phyloP scores from a whole-genome alignment of 805 yeast species.

The Cyberlindnera mississippiensis region DNA sequence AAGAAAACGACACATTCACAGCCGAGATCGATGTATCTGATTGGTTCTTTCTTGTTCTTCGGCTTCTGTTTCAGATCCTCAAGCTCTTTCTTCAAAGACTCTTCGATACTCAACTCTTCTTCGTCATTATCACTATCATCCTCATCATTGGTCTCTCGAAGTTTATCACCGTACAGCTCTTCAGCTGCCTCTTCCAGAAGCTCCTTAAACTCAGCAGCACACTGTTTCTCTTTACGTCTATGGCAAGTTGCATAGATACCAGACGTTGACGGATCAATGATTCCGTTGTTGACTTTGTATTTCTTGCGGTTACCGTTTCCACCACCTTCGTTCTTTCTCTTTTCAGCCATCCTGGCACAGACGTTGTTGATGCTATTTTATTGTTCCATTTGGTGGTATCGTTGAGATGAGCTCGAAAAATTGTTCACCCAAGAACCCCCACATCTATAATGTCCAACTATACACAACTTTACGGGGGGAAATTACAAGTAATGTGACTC shows the following conservation, averaged over 20 bases:
- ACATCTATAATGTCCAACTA: too few species aligned
- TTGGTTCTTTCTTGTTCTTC: slow-evolving; percentile 41
- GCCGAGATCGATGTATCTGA: slow-evolving; percentile 59
- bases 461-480: too few species aligned
- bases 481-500: too few species aligned
- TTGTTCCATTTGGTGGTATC: neutral
- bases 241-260: slow-evolving; percentile 91
- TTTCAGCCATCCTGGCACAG: neutral
- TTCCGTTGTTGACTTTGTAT: slow-evolving; percentile 44
- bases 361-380: neutral
- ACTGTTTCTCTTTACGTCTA: slow-evolving; percentile 72
- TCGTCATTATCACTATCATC: slow-evolving; percentile 29
- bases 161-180: slow-evolving; percentile 40
- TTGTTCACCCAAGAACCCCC: neutral
- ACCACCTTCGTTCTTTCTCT: slow-evolving; percentile 13
- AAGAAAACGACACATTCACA: slow-evolving; percentile 85
- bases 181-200: slow-evolving; percentile 53
- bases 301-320: slow-evolving; percentile 19
- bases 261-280: slow-evolving; percentile 77
- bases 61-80: slow-evolving; percentile 40
- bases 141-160: slow-evolving; percentile 24
- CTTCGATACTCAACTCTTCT: slow-evolving; percentile 63
- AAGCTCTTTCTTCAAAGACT: slow-evolving; percentile 68
- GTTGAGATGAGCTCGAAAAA: neutral
- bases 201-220: slow-evolving; percentile 66